Percentiles rank a stretch among this genome's conserved stretches.
Conservation (phyloP, 352 stramenopile species). For the Blastocystis sp. region DNA sequence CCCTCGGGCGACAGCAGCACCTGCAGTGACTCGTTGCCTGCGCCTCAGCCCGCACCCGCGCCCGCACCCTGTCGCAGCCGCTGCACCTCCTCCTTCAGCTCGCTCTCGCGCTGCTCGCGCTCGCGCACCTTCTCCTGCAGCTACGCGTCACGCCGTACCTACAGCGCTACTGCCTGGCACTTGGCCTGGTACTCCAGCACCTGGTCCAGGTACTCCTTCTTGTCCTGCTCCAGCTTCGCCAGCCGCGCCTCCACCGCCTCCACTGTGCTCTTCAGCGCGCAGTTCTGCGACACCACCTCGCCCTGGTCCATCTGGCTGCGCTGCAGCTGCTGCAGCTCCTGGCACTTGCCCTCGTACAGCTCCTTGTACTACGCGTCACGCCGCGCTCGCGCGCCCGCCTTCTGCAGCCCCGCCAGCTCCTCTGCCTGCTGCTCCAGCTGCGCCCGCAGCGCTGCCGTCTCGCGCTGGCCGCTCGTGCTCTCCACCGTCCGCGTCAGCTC, state of each 20-base stretch:
- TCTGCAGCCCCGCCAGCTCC: slow-evolving; percentile 27
- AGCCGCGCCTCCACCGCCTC: background rate
- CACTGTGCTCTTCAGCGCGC: background rate
- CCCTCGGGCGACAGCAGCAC: background rate
- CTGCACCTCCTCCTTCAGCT: slow-evolving; percentile 9
- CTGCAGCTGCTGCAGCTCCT: slow-evolving; percentile 48
- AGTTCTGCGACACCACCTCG: background rate
- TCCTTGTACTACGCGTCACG: background rate
- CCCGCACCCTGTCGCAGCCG: slow-evolving; percentile 5
- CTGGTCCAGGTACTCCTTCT: background rate
- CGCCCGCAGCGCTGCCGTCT: slow-evolving; percentile 1
- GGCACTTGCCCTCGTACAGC: background rate
- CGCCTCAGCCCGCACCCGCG: background rate
- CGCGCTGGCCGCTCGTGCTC: background rate
- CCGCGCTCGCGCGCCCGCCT: background rate
- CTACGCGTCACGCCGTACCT: background rate
- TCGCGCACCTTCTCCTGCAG: background rate
- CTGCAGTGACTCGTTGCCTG: slow-evolving; percentile 35
- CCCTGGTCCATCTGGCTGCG: background rate
- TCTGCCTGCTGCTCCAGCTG: slow-evolving; percentile 20
- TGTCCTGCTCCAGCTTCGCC: slow-evolving; percentile 3
- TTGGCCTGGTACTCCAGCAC: slow-evolving; percentile 31
- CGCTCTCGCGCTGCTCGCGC: background rate
- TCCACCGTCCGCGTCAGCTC: slow-evolving; percentile 3
- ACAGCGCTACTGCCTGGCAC: background rate